Evolutionary conservation across 2,329 filamentous ascomycete genomes (phyloP), one percentile per base, ranked within the genome.

Genomic region (Fusarium domesticum): DNA sequence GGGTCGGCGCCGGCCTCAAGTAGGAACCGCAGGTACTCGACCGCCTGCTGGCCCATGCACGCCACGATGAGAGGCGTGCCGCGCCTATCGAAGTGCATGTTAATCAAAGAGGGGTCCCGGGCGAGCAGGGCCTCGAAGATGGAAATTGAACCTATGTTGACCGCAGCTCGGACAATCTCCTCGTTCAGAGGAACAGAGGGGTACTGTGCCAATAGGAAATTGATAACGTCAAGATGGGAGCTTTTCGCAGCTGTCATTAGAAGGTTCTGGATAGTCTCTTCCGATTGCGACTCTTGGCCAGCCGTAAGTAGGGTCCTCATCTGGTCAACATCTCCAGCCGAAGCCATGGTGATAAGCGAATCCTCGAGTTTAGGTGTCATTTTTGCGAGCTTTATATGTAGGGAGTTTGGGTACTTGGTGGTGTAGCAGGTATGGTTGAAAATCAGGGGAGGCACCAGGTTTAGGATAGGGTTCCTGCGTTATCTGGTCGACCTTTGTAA

Each of bases 51-150:
- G 32, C 37, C 23, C 45, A 44, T 35, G 35, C 48, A 53, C 5
- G 50, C 50, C n/a, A 44, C 40, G 6, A 39, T 35, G 14, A 53
- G 38, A 14, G 48, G 43, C 4, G 50, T 38, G 14, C 50, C 50
- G 7, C 40, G 37, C 6, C n/a, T 32, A 11, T 48, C 43, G 25
- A 48, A 48, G 7, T 36, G 42, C 38, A 50, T 48, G n/a, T 39
- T 42, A 17, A 51, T 28, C 8, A 45, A 36, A 10, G 38, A 25
- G 11, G 42, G 48, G 16, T 53, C 48, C 2, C 6, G 19, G 6
- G 36, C 32, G 30, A 51, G 37, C 14, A 53, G 32, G 6, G 20
- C 39, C n/a, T 20, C 31, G 16, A 48, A 36, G n/a, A 51, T n/a
- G 5, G 39, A 34, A 17, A 43, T 37, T 4, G 50, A 53, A 18